Evolutionary conservation across 352 stramenopile species (phyloP), one percentile per base, ranked within the genome.

Genomic region (Globisporangium solare): DNA sequence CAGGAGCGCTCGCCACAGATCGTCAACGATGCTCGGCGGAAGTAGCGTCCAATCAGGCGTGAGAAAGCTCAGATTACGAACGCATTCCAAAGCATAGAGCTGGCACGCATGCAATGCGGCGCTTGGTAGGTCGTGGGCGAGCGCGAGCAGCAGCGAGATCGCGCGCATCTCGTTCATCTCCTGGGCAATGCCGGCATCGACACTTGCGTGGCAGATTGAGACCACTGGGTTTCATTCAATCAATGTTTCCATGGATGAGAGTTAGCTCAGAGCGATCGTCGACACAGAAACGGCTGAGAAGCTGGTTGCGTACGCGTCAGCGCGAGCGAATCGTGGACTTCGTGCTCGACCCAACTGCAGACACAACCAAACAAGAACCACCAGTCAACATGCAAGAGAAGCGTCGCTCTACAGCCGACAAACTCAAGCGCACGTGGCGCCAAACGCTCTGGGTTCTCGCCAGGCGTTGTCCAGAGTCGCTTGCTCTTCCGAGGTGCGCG

Each of bases 401-500:
- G 11, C 50, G 35, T 14, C 6, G 13, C 2, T 10, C 4, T 15
- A 31, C 43, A 20, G 0, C 45, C 18, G 12, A 7, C 7, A 42
- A 54, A 11, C 39, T 41, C 15, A 10, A 21, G 11, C 51, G n/a
- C 48, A 80, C 74, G 13, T 54, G 12, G 54, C 42, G 10, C 72
- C 72, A 46, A 79, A 74, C 10, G 62, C 51, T n/a, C 67, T 51
- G 0, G 74, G 87, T 11, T 50, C 51, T 11, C 54, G 60, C 79
- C 79, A 92, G 11, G 39, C 41, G 40, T 73, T 63, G 14, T 63
- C 58, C 2, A 72, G 47, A 1, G 74, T 75, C 7, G 64, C 70
- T 58, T 92, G 82, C 60, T 92, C 82, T 54, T 86, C 73, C 0
- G 64, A 58, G 43, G 84, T 66, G 1, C 72, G 59, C 43, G 56